A percentile compares a stretch with the other conserved stretches of the same genome.
These are phyloP conservation scores for Pulveroboletus sp. DNA, from an alignment of 768 basidiomycete species.

Conservation along the genomic window DNA sequence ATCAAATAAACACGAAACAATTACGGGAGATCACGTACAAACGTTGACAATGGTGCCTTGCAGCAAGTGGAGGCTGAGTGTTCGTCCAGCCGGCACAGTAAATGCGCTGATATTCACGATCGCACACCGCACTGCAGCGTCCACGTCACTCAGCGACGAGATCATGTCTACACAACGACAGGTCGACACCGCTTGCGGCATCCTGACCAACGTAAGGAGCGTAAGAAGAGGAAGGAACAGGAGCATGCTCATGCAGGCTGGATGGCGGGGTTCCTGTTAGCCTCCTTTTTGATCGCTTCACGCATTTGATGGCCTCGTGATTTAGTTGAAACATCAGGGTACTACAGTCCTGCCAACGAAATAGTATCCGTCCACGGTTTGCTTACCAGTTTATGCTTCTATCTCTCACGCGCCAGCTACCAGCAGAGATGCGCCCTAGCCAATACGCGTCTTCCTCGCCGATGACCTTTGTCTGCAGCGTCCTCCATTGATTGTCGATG, in stretches of 20 bases:
- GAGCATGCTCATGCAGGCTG: slow-evolving; percentile 7
- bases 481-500: too few species aligned
- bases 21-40: slow-evolving; percentile 34
- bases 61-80: slow-evolving; percentile 42
- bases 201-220: slow-evolving; percentile 13
- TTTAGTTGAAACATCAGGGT: too few species aligned
- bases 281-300: neutral
- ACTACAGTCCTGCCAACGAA: too few species aligned
- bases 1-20: neutral
- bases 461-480: too few species aligned
- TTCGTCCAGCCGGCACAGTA: slow-evolving; percentile 52
- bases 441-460: too few species aligned
- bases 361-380: too few species aligned
- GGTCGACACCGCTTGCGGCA: slow-evolving; percentile 10
- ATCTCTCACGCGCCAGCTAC: too few species aligned
- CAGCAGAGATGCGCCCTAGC: too few species aligned
- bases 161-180: slow-evolving; percentile 47
- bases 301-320: neutral
- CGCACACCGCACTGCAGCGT: slow-evolving; percentile 48
- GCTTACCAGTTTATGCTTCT: too few species aligned
- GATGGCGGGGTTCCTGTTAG: neutral
- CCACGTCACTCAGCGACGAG: slow-evolving; percentile 47
- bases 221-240: slow-evolving; percentile 8
- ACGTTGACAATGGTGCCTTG: slow-evolving; percentile 54
- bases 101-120: slow-evolving; percentile 54